Percentiles rank a stretch among this genome's conserved stretches.
phyloP scores from a whole-genome alignment of 768 basidiomycete species.

The Kwoniella sp. region DNA sequence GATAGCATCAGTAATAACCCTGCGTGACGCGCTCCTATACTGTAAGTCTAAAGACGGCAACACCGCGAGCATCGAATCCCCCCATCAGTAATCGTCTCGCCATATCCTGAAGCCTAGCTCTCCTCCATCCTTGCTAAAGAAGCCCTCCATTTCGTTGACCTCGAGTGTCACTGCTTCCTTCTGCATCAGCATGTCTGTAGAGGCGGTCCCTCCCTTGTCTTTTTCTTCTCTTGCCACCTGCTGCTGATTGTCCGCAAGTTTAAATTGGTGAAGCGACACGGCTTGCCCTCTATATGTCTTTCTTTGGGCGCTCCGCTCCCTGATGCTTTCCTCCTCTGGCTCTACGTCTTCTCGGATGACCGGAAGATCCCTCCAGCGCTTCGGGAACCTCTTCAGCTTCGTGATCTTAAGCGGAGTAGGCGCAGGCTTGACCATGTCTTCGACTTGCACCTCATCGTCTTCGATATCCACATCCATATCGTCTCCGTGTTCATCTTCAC shows the following conservation, averaged over 20 bases:
- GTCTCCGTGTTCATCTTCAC: not conserved
- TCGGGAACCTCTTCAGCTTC: not conserved
- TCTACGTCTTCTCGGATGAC: not conserved
- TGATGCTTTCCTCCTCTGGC: not conserved
- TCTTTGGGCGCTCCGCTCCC: no score
- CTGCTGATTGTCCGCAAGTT: no score
- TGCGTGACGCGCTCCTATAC: not conserved
- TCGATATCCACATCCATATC: not conserved
- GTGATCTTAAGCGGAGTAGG: not conserved
- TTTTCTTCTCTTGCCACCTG: no score
- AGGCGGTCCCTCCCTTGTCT: no score
- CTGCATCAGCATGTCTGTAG: no score
- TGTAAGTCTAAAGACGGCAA: no score
- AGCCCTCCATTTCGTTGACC: not conserved
- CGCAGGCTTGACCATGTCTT: not conserved
- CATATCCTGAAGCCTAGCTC: constrained; percentile 35
- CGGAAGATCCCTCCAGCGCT: not conserved
- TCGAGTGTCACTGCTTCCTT: no score
- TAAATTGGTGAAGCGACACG: no score
- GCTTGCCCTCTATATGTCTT: no score
- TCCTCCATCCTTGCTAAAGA: constrained; percentile 21
- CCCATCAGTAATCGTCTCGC: constrained; percentile 33
- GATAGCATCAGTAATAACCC: not conserved
- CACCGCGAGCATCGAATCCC: no score
- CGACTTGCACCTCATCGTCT: not conserved